Conservation (phyloP, 495 filamentous ascomycete genomes). For the Barbatosphaeria neglecta region DNA sequence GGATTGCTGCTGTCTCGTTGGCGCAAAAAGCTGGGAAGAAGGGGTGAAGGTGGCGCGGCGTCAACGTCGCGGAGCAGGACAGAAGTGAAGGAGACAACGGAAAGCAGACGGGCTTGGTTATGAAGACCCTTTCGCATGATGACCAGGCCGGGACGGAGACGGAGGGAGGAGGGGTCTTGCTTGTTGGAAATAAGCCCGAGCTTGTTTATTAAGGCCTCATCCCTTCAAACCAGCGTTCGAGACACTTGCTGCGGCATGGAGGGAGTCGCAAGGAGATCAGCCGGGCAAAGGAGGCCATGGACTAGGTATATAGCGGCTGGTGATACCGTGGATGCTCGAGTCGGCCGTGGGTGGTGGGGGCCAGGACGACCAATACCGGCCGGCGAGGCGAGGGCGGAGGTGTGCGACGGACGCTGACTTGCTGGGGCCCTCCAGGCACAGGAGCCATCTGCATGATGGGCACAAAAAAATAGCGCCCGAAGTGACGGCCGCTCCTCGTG, state of each 20-base stretch:
- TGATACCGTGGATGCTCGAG: conserved; percentile 30
- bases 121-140: conserved; percentile 21
- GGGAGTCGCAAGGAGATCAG: conserved; percentile 12
- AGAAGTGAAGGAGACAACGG: conserved; percentile 22
- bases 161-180: conserved; percentile 4
- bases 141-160: conserved; percentile 6
- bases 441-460: conserved; percentile 22
- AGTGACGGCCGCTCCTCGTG: conserved; percentile 1
- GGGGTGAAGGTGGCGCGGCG: conserved; percentile 8
- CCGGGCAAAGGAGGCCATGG: conserved; percentile 7
- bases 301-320: conserved; percentile 44
- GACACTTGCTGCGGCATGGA: conserved; percentile 31
- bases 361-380: conserved; percentile 13
- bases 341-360: conserved; percentile 11
- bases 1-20: conserved; percentile 25
- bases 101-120: conserved; percentile 16
- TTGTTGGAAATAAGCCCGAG: conserved; percentile 4
- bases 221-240: conserved; percentile 27
- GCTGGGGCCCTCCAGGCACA: conserved; percentile 18
- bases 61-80: conserved; percentile 18
- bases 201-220: conserved; percentile 21
- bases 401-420: conserved; percentile 28
- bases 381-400: conserved; percentile 13
- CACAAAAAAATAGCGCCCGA: conserved; percentile 18
- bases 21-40: conserved; percentile 10